Evolutionary conservation across 2,329 filamentous ascomycete genomes (phyloP), one percentile per base, ranked within the genome.

Genomic region (Paracoccidioides brasiliensis): DNA sequence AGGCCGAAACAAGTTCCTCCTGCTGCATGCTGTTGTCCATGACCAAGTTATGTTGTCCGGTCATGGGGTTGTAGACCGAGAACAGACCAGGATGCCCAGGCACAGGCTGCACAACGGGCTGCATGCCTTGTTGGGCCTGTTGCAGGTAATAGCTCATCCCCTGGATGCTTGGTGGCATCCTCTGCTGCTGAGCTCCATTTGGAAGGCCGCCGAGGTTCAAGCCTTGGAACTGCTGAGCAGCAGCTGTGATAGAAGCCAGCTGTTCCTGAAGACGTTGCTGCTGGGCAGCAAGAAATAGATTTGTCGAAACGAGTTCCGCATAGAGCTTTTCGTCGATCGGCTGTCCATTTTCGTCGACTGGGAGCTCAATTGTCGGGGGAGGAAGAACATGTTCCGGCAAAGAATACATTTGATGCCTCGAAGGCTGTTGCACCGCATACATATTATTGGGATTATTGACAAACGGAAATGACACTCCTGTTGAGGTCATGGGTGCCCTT

Each of bases 201-300:
- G 71, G 59, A 44, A 68, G 63, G 50, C 65, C 22, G 1, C 22
- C 84, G 57, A 95, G 69, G 69, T 79, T 89, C 72, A 95, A 76
- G 61, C 81, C 82, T 69, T 90, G 86, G 66, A 90, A 86, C 70
- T 90, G 86, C 72, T 90, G 86, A 58, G 88, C 86, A 41, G 87
- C 86, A 53, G 84, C 83, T 65, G 91, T 93, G 30, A 96, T 83
- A 61, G 77, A 87, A 63, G 89, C 81, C 62, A 97, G 80, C 74
- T 97, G 90, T 74, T 96, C 90, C 73, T 97, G 90, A 53, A 97
- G 82, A 61, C 88, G 86, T 74, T 95, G 90, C 73, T 97, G 91
- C 73, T 95, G 90, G 67, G 95, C 89, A 43, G 90, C 89, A 52
- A 98, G 80, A 67, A 94, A 95, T 68, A 93, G 75, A 70, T 96